phyloP scores from a whole-genome alignment of 768 basidiomycete species.

The Mycena alexandri region DNA sequence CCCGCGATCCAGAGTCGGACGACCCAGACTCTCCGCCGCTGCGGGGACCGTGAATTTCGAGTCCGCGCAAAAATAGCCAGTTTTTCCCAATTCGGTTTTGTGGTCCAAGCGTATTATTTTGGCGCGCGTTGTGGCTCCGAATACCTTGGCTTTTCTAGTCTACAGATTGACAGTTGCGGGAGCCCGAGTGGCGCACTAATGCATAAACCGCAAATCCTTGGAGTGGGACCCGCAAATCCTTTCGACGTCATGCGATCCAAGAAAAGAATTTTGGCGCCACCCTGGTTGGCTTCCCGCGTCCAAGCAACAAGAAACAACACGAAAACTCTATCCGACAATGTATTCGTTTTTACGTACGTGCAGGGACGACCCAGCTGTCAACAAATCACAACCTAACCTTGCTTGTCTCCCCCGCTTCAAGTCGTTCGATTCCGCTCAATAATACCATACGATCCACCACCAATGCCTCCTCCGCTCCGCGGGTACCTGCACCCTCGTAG shows the following conservation, averaged over 20 bases:
- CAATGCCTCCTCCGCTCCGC: conserved; percentile 5
- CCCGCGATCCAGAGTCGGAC: not conserved
- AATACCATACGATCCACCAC: not conserved
- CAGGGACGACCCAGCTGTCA: not conserved
- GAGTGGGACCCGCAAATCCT: conserved; percentile 14
- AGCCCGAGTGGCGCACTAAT: conserved; percentile 5
- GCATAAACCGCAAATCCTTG: no score
- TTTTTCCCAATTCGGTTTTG: not conserved
- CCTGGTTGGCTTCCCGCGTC: no score
- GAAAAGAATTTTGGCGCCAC: not conserved
- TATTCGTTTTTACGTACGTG: conserved; percentile 33
- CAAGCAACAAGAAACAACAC: conserved; percentile 20
- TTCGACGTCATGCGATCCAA: conserved; percentile 16
- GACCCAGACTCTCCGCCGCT: no score
- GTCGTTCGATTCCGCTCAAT: conserved; percentile 19
- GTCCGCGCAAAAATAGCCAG: conserved; percentile 11
- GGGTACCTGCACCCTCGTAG: conserved; percentile 10
- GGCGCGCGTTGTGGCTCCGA: conserved; percentile 20
- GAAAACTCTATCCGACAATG: conserved; percentile 36
- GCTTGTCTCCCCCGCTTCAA: not conserved
- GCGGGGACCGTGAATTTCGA: no score
- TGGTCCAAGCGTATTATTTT: conserved; percentile 34
- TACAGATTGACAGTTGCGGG: conserved; percentile 24
- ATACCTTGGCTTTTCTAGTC: not conserved
- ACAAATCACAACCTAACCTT: conserved; percentile 13